Evolutionary conservation across 208 protist genomes (phyloP).

Genomic region (Wallacemonas sp.): DNA sequence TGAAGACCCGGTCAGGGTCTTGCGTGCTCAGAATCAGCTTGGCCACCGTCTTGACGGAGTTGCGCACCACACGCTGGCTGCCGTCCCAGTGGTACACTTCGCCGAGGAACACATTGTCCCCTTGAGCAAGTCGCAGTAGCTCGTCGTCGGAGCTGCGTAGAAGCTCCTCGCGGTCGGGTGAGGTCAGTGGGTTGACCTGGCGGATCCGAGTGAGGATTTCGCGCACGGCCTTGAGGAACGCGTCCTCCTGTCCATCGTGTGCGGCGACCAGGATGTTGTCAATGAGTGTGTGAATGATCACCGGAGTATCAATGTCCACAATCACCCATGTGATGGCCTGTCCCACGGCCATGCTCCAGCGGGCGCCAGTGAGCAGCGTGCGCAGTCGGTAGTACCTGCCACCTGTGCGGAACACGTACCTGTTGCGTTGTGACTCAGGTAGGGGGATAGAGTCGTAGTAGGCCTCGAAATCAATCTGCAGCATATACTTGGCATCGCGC

Average conservation of each 20-base stretch:
- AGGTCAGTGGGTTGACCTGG: slow-evolving; percentile 20
- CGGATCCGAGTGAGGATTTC: slow-evolving; percentile 13
- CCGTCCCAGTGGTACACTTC: slow-evolving; percentile 25
- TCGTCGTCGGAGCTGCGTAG: slow-evolving; percentile 7
- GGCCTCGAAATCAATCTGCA: slow-evolving; percentile 35
- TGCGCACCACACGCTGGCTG: slow-evolving; percentile 14
- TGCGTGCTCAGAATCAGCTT: slow-evolving; percentile 17
- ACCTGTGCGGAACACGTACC: slow-evolving; percentile 17
- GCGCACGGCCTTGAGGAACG: slow-evolving; percentile 15
- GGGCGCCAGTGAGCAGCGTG: slow-evolving; percentile 23
- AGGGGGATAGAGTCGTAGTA: slow-evolving; percentile 35
- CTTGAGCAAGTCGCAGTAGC: slow-evolving; percentile 1
- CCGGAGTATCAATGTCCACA: slow-evolving; percentile 15
- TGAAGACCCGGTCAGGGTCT: not conserved
- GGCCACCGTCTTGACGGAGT: slow-evolving; percentile 28
- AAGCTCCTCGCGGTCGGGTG: slow-evolving; percentile 16
- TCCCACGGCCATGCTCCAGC: slow-evolving; percentile 21
- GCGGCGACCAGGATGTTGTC: slow-evolving; percentile 35
- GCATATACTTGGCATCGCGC: slow-evolving; percentile 11
- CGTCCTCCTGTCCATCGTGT: slow-evolving; percentile 16
- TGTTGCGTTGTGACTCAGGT: slow-evolving; percentile 12
- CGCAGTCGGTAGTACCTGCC: slow-evolving; percentile 10
- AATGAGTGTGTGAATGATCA: slow-evolving; percentile 20
- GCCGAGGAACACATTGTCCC: slow-evolving; percentile 21
- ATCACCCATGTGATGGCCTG: slow-evolving; percentile 23